Base-by-base conservation (phyloP, 1,139 yeast genomes). In the Lizanozyma gosingica region DNA sequence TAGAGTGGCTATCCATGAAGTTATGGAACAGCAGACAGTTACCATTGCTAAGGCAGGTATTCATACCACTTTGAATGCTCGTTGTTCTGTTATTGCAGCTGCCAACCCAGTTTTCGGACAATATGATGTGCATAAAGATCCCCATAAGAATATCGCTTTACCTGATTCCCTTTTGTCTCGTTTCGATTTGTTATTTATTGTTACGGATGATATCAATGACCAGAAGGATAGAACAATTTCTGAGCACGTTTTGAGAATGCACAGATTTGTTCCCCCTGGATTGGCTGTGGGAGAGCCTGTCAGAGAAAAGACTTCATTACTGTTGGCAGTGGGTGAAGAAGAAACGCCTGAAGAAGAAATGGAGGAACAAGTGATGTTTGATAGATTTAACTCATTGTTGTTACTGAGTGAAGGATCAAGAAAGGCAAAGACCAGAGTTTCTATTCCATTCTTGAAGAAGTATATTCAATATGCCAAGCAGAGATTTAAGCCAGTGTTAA, bases 1-100 rank as follows among this genome's bases (percentile, higher is more conserved):
- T 65, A 77, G 98, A 60, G 98, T 92, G 40, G 97, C 98, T 1
- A 92, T 92, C 55, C 99, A 92, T 64, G 99, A 92, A 74, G 98
- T 92, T 39, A 94, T 92, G 98, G 98, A 92, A 67, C 98, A 92
- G 65, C 99, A 94, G 60, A 92, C 99, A 0, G 97, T 92, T 27
- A 92, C 98, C 1, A 90, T 92, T 58, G 96, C 98, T 39, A 94
- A 92, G 60, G 98, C 98, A 1, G 99, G 99, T 51, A 92, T 92
- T 51, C 97, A 92, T 58, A 90, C 98, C 1, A 83, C 97, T 4
- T 73, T 92, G 52, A 92, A 92, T 60, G 98, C 99, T 14, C 78
- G 99, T 53, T 92, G 98, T 67, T 84, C 95, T 35, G 98, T 92
- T 16, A 78, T 94, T 51, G 98, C 98, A 0, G 99, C 99, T 22